Base-by-base conservation (phyloP, 2,329 filamentous ascomycete species). In the Colletotrichum sojae region DNA sequence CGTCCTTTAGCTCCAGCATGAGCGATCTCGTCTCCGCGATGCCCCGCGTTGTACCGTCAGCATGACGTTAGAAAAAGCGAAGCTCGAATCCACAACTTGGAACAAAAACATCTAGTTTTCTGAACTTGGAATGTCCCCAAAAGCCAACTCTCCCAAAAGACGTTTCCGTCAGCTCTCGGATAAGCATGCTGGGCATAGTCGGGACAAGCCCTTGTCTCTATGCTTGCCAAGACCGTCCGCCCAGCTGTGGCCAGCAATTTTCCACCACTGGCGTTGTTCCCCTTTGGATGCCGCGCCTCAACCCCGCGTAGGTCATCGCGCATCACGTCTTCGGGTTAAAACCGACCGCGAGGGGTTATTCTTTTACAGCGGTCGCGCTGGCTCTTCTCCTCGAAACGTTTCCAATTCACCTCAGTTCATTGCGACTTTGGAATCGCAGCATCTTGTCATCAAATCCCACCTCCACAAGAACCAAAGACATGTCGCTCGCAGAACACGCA, bases 401-500 rank as follows among this genome's bases (percentile, higher is more conserved):
- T 15, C 16, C 6, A 13, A n/a, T 39, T 56, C 22, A 9, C 40
- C 4, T 48, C 20, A n/a, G 9, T 15, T 40, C 45, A 51, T 2
- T 10, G 10, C 31, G 3, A 36, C 8, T 10, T 2, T 36, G 31
- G 5, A 10, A 36, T 36, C 6, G 31, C 10, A 10, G 0, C 9
- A 9, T 2, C 10, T 9, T 2, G 31, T 8, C 31, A 9, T 10
- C 31, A 16, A 10, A 6, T 4, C 22, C 4, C 4, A 31, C 4
- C 6, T 9, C 13, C 5, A 1, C 39, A 8, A 6, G 22, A 48
- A 5, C 15, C 46, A 2, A 39, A 57, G 22, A 13, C 5, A 70
- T 70, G 67, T 27, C 71, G 1, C 71, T 72, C 25, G 52, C 53
- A 31, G 72, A 73, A 20, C 72, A 77, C 70, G 54, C 70, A 16